Evolutionary conservation across 495 filamentous ascomycete species (phyloP).

Genomic region (Hypoxylon fuscum): DNA sequence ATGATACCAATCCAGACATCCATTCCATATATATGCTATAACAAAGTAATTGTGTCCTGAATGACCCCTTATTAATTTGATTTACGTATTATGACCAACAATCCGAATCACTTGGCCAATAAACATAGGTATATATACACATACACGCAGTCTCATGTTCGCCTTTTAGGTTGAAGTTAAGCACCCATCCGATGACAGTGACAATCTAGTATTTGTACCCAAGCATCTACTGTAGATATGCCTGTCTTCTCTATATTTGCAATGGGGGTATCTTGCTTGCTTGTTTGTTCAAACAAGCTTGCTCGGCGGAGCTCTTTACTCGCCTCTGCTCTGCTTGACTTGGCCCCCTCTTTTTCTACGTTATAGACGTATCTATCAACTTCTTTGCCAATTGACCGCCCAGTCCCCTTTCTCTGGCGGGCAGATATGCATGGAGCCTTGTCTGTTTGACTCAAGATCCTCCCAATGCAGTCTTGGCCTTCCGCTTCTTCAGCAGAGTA

Average conservation of each 20-base stretch:
- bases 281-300: not conserved
- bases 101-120: not conserved
- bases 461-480: constrained; percentile 5
- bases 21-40: no score
- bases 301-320: not conserved
- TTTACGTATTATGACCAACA: no score
- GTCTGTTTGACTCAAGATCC: not conserved
- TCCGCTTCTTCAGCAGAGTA: not conserved
- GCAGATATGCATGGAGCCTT: not conserved
- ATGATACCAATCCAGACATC: no score
- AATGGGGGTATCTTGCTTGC: constrained; percentile 33
- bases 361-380: constrained; percentile 1
- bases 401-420: not conserved
- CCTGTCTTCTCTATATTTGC: constrained; percentile 20
- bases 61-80: no score
- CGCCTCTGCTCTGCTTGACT: not conserved
- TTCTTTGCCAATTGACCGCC: not conserved
- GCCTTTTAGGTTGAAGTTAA: not conserved
- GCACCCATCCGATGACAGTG: not conserved
- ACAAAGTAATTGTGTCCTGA: no score
- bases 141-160: no score
- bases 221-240: constrained; percentile 9
- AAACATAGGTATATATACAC: not conserved
- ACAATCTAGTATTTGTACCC: not conserved
- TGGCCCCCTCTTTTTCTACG: not conserved